Base-by-base conservation (phyloP, 768 basidiomycete species). In the Gyrodon lividus region DNA sequence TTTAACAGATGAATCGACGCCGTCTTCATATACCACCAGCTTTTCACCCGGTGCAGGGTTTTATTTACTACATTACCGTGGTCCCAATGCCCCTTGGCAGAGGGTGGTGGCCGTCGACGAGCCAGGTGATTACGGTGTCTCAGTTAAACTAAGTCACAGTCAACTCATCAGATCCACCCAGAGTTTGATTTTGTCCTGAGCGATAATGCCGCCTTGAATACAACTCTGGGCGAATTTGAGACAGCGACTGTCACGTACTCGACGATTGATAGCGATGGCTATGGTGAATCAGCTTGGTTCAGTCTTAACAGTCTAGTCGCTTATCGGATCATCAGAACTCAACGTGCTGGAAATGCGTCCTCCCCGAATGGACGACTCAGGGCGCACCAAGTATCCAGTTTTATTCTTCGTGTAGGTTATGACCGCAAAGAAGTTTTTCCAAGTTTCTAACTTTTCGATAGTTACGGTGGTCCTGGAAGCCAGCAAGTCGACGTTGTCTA, bases 301-400 rank as follows among this genome's bases (percentile, higher is more conserved):
- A 61, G 59, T 54, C 53, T 50, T 42, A 26, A 39, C 41, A 47
- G 41, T 43, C 44, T 40, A 43, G 49, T 59, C 56, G 56, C 57
- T 67, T 53, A 61, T 50, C 46, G 49, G 54, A 43, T 50, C 54
- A 20, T 33, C 59, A 94, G 92, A 92, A 62, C 73, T 98, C 49
- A 97, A 97, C 67, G 89, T 90, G 49, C 79, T 89, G 62, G 95
- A 98, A 72, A 80, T 96, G 59, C 82, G 92, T 14, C 97, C 97
- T 16, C 92, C 93, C 4, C 78, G 81, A 52, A 89, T 98, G 85
- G 97, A 99, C 60, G 86, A 89, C 60, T 87, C 92, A 19, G 97
- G 97, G n/a, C 83, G 90, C 39, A 92, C 88, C 8, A 94, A 96
- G 67, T 98, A 99, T 63, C 91, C 97, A 1, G 93, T 98, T 19